A percentile compares a stretch with the other conserved stretches of the same genome.
phyloP scores from a whole-genome alignment of 495 filamentous ascomycete genomes.

The Saxophila tyrrhenica region DNA sequence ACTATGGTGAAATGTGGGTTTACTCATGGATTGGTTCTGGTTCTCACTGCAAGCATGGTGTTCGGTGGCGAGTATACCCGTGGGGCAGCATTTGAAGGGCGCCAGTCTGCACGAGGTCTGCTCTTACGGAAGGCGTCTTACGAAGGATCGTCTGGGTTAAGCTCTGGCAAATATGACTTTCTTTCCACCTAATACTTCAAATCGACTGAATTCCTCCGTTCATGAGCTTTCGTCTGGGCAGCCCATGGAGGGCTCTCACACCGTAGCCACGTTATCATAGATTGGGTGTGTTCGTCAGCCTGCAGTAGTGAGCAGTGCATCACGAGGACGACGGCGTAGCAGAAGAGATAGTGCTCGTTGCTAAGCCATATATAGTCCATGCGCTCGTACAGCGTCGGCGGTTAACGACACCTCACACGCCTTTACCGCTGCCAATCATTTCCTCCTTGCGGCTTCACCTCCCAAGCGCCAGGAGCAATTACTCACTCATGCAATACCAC shows the following conservation, averaged over 20 bases:
- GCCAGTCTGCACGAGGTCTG: not conserved
- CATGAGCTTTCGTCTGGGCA: too few species aligned
- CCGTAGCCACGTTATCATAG: too few species aligned
- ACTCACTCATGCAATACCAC: not conserved
- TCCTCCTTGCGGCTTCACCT: not conserved
- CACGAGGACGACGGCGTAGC: too few species aligned
- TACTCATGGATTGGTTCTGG: not conserved
- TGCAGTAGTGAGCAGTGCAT: too few species aligned
- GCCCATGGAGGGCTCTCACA: too few species aligned
- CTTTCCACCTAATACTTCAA: too few species aligned
- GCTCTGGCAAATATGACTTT: too few species aligned
- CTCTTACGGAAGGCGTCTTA: not conserved
- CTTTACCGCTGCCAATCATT: not conserved
- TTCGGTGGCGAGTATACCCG: not conserved
- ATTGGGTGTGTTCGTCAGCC: too few species aligned
- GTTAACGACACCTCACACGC: not conserved
- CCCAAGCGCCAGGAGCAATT: not conserved
- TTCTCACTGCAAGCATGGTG: not conserved
- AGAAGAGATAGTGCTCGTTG: too few species aligned
- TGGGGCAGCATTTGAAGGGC: not conserved
- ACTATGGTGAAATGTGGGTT: too few species aligned
- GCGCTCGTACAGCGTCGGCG: not conserved
- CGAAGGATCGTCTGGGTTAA: too few species aligned
- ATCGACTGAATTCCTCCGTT: too few species aligned
- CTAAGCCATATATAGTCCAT: not conserved